Base-by-base conservation (phyloP, 257 asterid species). In the Salvia miltiorrhiza region DNA sequence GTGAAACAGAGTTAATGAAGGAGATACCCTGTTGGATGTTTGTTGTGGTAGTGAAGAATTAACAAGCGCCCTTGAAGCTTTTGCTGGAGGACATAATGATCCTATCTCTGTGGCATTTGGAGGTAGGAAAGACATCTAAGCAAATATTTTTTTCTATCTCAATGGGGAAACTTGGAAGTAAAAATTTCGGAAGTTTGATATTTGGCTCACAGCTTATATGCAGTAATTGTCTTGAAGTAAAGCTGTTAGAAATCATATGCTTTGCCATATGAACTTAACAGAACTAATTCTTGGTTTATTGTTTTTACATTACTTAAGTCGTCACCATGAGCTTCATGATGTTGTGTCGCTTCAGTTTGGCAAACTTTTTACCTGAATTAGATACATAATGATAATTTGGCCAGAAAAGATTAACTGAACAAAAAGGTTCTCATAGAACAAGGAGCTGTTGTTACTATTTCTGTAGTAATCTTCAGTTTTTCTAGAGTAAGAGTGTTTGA, bases 21-120 rank as follows among this genome's bases (percentile, higher is more conserved):
- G 96, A 40, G 95, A 87, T 37, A 75, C 70, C 7, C 96, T 84
- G 71, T 78, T 91, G 82, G 97, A 89, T 76, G 79, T 91, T 68
- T 91, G 97, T 70, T 89, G 96, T 78, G 97, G 96, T 70, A 91
- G 93, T 80, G 96, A 96, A 54, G 97, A 91, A n/a, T n/a, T n/a
- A n/a, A n/a, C 99, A 63, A 78, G 85, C 80, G 76, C 96, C 13
- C 89, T 94, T 53, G 97, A 91, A 81, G 84, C 76, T 62, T 89
- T 94, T 87, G 86, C 93, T 43, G 99, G 99, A 52, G 95, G 89
- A 60, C 93, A 78, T 65, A 80, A 86, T 78, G 99, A 94, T 77
- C 97, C 96, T 59, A 72, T 89, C 72, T 85, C 94, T 52, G 81
- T 89, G 59, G 81, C 96, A 54, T 82, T 84, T 77, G 97, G 99